Percentiles rank a stretch among this genome's conserved stretches.
phyloP scores from a whole-genome alignment of 2,329 filamentous ascomycete genomes.

The Aspergillus quadrilineatus region DNA sequence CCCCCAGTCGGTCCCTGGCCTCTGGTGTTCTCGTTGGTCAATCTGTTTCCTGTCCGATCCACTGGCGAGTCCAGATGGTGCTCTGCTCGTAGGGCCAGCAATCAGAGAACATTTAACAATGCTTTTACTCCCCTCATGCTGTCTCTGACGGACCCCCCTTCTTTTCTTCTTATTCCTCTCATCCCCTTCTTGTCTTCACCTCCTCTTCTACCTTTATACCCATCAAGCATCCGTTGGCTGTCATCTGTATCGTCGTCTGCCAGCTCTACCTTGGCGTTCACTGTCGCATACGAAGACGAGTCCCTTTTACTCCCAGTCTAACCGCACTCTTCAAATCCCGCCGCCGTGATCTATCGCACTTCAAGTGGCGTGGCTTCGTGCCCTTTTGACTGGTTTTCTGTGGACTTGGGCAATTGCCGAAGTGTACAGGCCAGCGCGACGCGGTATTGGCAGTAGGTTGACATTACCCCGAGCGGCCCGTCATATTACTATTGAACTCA shows the following conservation, averaged over 20 bases:
- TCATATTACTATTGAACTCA: constrained; percentile 10
- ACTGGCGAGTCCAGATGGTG: constrained; percentile 19
- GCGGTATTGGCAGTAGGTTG: constrained; percentile 7
- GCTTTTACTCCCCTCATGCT: constrained; percentile 23
- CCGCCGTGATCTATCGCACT: background rate
- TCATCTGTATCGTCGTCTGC: background rate
- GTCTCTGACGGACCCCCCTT: constrained; percentile 10
- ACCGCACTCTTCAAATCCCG: background rate
- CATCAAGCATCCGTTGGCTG: background rate
- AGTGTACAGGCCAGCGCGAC: background rate
- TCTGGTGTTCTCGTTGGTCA: constrained; percentile 22
- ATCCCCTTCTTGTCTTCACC: constrained; percentile 7
- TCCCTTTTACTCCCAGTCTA: background rate
- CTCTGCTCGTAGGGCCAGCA: constrained; percentile 27
- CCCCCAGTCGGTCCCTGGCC: constrained; percentile 20
- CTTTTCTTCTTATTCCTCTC: constrained; percentile 13
- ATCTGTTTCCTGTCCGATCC: constrained; percentile 18
- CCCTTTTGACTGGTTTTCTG: background rate
- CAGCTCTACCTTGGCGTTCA: background rate
- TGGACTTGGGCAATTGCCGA: background rate
- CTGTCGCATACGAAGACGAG: background rate
- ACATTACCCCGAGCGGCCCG: constrained; percentile 18
- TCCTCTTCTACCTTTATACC: background rate
- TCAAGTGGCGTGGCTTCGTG: background rate
- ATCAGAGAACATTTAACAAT: constrained; percentile 32